Evolutionary conservation across 1,284 basidiomycete genomes (phyloP), one percentile per base, ranked within the genome.

Genomic region (Pseudozyma thailandica): DNA sequence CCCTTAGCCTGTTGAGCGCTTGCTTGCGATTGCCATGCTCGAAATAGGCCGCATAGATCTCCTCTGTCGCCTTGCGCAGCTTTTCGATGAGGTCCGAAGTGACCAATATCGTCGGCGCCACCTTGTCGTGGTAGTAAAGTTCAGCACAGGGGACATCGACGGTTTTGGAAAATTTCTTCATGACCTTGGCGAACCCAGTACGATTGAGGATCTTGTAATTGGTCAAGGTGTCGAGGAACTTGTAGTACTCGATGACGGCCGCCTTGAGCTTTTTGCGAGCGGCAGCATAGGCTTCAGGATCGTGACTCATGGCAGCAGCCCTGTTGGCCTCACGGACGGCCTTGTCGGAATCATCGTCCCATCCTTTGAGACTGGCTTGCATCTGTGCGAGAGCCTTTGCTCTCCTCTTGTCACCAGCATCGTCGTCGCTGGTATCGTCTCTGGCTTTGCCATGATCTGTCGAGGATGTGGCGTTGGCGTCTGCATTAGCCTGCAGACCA

Each of bases 81-180:
- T 83, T 78, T 27, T 88, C 87, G 10, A 96, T 85, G 6, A 85
- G 83, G 30, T 87, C 86, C 23, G 89, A 89, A 12, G 83, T 81
- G 6, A 85, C 84, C 25, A 87, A 85, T 8, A 83, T 74, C 47
- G 84, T 82, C 6, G 79, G 80, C 6, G 78, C 74, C 31, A 91
- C 91, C 79, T 89, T 89, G 75, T 92, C 90, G n/a, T 84, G 85
- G 89, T 91, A 83, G 91, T 95, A 55, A 88, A 86, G 43, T 89
- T 87, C 80, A 90, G 88, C 37, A 87, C 84, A 60, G 13, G 82
- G 82, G 49, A 90, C 90, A 77, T 87, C 88, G 1, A 92, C 90
- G 2, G 88, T 85, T 84, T 96, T 97, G 80, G 93, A 92, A 75
- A 93, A 96, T 84, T 96, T 98, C 84, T 94, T 97, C 65, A 96